These are phyloP conservation scores for Albizia julibrissin DNA, from an alignment of 306 rosid genomes.

Conservation along the genomic window DNA sequence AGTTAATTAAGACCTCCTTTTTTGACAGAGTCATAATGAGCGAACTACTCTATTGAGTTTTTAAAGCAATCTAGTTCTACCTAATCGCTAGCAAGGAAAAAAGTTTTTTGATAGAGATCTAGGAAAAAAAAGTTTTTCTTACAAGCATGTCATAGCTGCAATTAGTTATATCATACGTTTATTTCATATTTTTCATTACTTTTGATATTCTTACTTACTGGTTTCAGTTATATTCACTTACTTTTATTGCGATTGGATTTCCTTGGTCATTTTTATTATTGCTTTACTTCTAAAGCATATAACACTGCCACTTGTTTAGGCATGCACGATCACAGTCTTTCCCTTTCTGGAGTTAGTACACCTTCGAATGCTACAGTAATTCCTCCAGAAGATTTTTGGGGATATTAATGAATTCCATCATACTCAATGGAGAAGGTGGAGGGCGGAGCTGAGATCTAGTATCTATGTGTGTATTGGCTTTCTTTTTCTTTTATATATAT, in stretches of 20 bases:
- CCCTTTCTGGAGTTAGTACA: conserved; percentile 69
- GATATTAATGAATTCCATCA: no score
- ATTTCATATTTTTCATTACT: neutral
- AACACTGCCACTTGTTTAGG: conserved; percentile 47
- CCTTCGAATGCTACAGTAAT: conserved; percentile 40
- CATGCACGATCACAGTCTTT: conserved; percentile 68
- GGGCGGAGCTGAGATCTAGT: no score
- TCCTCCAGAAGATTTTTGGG: no score
- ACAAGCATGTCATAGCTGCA: neutral
- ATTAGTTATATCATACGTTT: neutral
- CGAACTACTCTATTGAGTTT: neutral
- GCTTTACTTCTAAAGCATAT: conserved; percentile 3
- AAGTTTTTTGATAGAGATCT: neutral
- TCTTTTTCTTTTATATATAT: no score
- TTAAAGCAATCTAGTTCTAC: neutral
- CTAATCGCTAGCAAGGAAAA: neutral
- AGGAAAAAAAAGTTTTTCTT: neutral
- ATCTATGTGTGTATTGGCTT: no score
- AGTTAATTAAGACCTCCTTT: neutral
- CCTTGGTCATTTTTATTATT: neutral
- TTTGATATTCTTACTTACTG: neutral
- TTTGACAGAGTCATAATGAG: neutral
- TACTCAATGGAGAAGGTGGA: no score
- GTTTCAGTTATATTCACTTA: neutral
- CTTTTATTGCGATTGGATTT: neutral